These are phyloP conservation scores for Fraxinus platypoda DNA, from an alignment of 305 asterid species.

Conservation along the genomic window DNA sequence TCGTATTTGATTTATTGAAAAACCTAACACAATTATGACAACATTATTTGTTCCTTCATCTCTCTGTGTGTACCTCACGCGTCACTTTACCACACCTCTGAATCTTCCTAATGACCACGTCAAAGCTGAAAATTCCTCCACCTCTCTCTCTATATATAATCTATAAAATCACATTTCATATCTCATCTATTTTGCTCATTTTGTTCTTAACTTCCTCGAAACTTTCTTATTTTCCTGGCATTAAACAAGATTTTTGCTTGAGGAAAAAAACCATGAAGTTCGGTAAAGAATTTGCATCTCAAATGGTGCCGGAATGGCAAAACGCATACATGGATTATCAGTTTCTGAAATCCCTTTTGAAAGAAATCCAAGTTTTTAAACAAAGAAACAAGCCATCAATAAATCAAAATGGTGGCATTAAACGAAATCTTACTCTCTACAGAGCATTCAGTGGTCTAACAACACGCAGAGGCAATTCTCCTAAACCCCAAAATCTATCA, in stretches of 20 bases:
- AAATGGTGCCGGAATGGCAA: conserved; percentile 59
- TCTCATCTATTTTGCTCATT: too few species aligned
- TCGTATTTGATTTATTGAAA: too few species aligned
- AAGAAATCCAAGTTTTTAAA: conserved; percentile 36
- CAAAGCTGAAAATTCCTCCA: too few species aligned
- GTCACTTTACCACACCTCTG: too few species aligned
- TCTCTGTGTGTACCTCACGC: too few species aligned
- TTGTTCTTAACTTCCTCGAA: background rate
- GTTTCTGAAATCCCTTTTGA: conserved; percentile 27
- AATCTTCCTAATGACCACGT: too few species aligned
- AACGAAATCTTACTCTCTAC: conserved; percentile 33
- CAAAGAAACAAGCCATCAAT: conserved; percentile 13
- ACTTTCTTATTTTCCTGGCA: background rate
- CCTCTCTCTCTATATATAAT: too few species aligned
- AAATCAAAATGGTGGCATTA: conserved; percentile 12
- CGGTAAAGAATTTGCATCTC: conserved; percentile 47
- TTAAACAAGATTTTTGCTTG: background rate
- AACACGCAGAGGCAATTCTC: conserved; percentile 15
- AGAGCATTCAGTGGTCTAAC: conserved; percentile 55
- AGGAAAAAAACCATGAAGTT: conserved; percentile 35
- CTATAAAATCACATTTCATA: too few species aligned
- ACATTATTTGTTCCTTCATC: too few species aligned
- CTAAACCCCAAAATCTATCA: background rate
- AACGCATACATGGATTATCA: conserved; percentile 46
- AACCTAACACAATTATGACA: too few species aligned